Base-by-base conservation (phyloP, 768 basidiomycete genomes). In the Cyclocybe cylindracea region DNA sequence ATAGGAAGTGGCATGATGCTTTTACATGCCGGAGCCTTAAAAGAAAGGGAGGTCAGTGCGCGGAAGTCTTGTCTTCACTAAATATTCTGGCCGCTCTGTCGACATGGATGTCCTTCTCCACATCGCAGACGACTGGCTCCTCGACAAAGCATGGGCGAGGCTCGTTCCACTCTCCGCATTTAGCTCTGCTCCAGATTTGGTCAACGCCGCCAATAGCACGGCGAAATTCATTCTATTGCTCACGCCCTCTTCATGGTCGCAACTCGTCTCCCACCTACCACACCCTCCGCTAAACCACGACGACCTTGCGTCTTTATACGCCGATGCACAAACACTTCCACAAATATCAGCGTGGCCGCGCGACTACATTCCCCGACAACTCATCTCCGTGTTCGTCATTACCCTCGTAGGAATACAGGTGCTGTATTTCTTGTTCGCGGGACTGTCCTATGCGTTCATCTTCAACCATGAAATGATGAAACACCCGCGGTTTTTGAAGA, bases 401-500 rank as follows among this genome's bases (percentile, higher is more conserved):
- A 95, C 94, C 1, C 70, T 90, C 47, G 59, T 92, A 51, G 94
- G 94, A 54, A 90, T 96, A 51, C 82, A 88, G 60, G 18, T 86
- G 44, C 79, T 99, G 42, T 99, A 99, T 70, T 94, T 97, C 71
- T 46, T 87, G 19, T 89, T 98, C 59, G 94, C 94, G n/a, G 74
- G 79, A 39, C 69, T 91, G 19, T 94, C 93, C 3, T 99, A 92
- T 72, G 70, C 70, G 39, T 86, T 78, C 70, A 83, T 98, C 50
- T 99, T 98, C 82, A 94, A 98, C 72, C 89, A 89, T 63, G 89
- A 88, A 16, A 97, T 89, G 93, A 95, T 90, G 87, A 78, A 80
- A 31, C 97, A 99, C 71, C 97, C 97, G 0, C 82, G 91, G 31
- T 99, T 94, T 73, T 76, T 97, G 40, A 87, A 91, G 64, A 84